Evolutionary conservation across 192 early-diverging fungal species (phyloP), one percentile per base, ranked within the genome.

Genomic region (Cetraspora pellucida): DNA sequence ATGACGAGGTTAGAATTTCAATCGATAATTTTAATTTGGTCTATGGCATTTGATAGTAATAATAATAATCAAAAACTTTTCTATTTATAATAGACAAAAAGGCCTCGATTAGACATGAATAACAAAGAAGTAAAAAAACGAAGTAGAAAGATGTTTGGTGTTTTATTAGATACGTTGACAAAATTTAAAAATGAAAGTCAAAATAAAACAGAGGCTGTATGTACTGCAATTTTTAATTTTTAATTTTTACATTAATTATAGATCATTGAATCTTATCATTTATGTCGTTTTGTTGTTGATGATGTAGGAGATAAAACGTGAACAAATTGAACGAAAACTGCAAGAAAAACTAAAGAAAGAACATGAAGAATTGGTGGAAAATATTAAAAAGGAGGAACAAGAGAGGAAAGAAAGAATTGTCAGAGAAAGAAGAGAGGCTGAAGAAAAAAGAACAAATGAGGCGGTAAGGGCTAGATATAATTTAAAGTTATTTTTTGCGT

Each of bases 151-250:
- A 80, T 88, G 72, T 88, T 88, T 74, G 87, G 87, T 11, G 77
- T 84, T 19, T 49, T 88, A 13, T 55, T 88, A 59, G 87, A 85
- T 21, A 88, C 87, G 2, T 74, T 88, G 2, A 84, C 78, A 5
- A 88, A 88, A 75, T 88, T 88, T 72, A 88, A 88, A 76, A 79
- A 81, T 45, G 82, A 85, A 11, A 81, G 72, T 25, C 74, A 70
- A 66, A 74, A 85, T 49, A 88, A 81, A 43, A 74, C 68, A 14
- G 82, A 88, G 63, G 83, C 83, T 13, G 86, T 86, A 82, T 64
- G 80, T 75, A n/a, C 3, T 14, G 25, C 28, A 8, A 37, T 63
- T 63, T 3, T 9, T 16, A 19, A 31, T 5, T 19, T 10, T 44
- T 30, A 9, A n/a, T 44, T 7, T n/a, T 43, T 64, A 4, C 10